Conservation (phyloP, 1,284 basidiomycete genomes). For the Cutaneotrichosporon dermatis region DNA sequence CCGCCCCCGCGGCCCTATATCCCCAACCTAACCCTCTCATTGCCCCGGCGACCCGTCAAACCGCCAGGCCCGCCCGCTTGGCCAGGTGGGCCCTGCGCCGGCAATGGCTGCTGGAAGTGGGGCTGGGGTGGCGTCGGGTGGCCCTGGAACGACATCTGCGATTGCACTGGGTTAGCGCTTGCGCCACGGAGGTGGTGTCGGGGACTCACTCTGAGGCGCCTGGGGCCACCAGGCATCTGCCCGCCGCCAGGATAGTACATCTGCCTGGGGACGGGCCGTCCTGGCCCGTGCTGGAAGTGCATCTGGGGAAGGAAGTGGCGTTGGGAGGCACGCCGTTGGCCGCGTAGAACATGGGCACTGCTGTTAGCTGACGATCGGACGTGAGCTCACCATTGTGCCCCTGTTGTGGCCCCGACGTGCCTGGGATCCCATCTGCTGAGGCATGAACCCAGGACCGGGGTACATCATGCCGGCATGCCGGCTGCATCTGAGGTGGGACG, state of each 20-base stretch:
- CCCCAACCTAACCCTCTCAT: neutral
- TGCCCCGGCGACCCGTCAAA: constrained; percentile 12
- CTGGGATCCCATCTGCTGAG: constrained; percentile 25
- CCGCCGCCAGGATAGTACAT: constrained; percentile 17
- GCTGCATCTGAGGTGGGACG: constrained; percentile 28
- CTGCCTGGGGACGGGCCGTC: constrained; percentile 20
- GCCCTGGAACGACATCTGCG: constrained; percentile 16
- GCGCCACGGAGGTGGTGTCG: no score
- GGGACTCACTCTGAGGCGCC: constrained; percentile 39
- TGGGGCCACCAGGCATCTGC: constrained; percentile 27
- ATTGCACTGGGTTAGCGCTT: constrained; percentile 13
- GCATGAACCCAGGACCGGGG: constrained; percentile 30
- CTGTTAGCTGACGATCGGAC: constrained; percentile 19
- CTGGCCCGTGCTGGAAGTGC: constrained; percentile 31
- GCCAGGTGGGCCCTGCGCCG: constrained; percentile 6
- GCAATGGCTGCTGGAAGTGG: constrained; percentile 23
- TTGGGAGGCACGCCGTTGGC: constrained; percentile 23
- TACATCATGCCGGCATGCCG: constrained; percentile 38
- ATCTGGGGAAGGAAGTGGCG: constrained; percentile 40
- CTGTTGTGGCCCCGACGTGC: constrained; percentile 29
- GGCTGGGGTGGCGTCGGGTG: constrained; percentile 22
- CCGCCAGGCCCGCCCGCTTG: neutral
- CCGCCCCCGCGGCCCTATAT: no score
- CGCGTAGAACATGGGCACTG: constrained; percentile 24
- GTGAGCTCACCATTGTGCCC: constrained; percentile 30